Percentiles rank a stretch among this genome's conserved stretches.
phyloP scores from a whole-genome alignment of 2,329 filamentous ascomycete species.

The Fusarium sp. region DNA sequence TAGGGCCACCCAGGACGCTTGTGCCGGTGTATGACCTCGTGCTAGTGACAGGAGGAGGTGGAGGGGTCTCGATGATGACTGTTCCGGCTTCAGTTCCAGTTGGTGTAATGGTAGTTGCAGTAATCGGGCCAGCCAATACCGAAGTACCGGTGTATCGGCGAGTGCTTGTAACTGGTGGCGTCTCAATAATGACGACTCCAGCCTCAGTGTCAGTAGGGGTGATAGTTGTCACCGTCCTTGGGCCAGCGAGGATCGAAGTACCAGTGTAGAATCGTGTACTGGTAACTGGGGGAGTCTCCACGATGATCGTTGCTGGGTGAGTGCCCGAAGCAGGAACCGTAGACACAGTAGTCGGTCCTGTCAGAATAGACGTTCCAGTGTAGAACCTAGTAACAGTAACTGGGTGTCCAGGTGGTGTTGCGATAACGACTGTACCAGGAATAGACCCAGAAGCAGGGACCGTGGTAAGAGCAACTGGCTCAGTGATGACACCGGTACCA shows the following conservation, averaged over 20 bases:
- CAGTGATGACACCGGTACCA: background rate
- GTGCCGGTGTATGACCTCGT: constrained; percentile 3
- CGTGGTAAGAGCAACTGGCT: background rate
- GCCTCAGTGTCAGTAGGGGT: background rate
- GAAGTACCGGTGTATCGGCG: constrained; percentile 6
- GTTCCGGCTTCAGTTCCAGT: background rate
- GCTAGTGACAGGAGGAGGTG: background rate
- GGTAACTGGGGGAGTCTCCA: background rate
- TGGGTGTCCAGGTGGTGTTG: background rate
- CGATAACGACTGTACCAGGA: background rate
- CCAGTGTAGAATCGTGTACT: constrained; percentile 2
- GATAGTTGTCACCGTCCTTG: background rate
- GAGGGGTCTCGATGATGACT: background rate
- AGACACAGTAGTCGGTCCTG: background rate
- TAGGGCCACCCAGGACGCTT: background rate
- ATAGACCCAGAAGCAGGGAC: background rate
- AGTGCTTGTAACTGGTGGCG: background rate
- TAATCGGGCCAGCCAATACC: background rate
- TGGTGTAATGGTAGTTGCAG: background rate
- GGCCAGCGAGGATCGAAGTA: background rate
- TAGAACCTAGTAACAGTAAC: background rate
- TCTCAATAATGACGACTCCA: background rate
- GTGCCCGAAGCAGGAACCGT: background rate
- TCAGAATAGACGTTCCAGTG: background rate
- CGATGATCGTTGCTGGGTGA: background rate